Percentiles rank a stretch among this genome's conserved stretches.
phyloP scores from a whole-genome alignment of 352 stramenopile species.

The Phytopythium kandeliae region DNA sequence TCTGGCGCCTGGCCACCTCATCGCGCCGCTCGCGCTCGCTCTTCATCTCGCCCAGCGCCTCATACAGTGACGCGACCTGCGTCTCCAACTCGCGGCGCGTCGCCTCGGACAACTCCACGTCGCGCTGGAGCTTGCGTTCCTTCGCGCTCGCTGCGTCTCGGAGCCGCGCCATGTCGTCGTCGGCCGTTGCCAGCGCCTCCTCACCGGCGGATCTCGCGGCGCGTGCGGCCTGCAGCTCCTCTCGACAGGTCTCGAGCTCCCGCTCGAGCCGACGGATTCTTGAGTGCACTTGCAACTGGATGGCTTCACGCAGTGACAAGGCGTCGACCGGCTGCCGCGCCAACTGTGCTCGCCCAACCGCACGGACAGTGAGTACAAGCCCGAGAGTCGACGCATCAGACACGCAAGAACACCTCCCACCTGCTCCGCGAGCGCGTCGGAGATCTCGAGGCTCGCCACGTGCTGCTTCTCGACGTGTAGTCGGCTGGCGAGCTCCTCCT shows the following conservation, averaged over 20 bases:
- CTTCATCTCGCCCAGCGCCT: conserved; percentile 39
- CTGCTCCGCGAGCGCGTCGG: conserved; percentile 56
- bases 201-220: conserved; percentile 26
- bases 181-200: conserved; percentile 15
- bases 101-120: conserved; percentile 45
- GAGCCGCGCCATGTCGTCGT: conserved; percentile 36
- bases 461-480: conserved; percentile 64
- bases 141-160: conserved; percentile 24
- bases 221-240: conserved; percentile 30
- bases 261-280: conserved; percentile 32
- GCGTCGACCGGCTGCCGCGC: conserved; percentile 42
- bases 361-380: too few species aligned
- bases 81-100: conserved; percentile 45
- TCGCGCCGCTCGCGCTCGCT: conserved; percentile 31
- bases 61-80: conserved; percentile 38
- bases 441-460: conserved; percentile 54
- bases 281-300: conserved; percentile 50
- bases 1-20: conserved; percentile 16
- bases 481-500: conserved; percentile 21
- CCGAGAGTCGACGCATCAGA: background rate
- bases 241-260: conserved; percentile 27
- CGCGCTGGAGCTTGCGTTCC: conserved; percentile 30
- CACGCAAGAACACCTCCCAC: conserved; percentile 8
- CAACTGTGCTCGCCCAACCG: conserved; percentile 22
- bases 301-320: conserved; percentile 50